These are phyloP conservation scores for Astrephomene gubernaculifera DNA, from an alignment of 139 green algal species.

Conservation along the genomic window DNA sequence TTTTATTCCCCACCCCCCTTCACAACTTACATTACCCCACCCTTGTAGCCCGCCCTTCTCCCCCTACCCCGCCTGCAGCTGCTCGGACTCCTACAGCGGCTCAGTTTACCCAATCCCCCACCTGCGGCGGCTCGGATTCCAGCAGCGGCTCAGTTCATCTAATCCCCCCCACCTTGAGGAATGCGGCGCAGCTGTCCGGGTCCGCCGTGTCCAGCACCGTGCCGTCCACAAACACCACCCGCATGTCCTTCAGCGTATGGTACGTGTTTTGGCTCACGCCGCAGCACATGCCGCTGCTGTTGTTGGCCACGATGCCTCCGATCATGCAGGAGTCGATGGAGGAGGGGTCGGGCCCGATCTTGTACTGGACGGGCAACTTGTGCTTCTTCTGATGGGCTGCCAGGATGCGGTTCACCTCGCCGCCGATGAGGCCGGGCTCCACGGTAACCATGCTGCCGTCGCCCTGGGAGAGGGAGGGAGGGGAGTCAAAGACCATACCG, in stretches of 20 bases:
- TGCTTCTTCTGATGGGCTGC: conserved; percentile 79
- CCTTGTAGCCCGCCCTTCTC: no score
- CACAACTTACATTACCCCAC: no score
- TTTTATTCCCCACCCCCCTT: no score
- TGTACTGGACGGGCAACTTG: conserved; percentile 92
- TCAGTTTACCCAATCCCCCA: no score
- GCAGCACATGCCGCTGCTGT: conserved; percentile 98
- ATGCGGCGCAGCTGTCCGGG: conserved; percentile 71
- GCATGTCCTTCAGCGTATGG: conserved; percentile 96
- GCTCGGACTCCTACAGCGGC: no score
- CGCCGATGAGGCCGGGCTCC: conserved; percentile 95
- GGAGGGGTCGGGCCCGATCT: conserved; percentile 97
- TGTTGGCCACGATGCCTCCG: conserved; percentile 97
- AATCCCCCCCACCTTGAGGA: conserved; percentile 78
- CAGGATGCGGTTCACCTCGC: conserved; percentile 95
- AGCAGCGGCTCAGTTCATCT: no score
- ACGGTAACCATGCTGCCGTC: conserved; percentile 94
- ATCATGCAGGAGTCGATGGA: conserved; percentile 94
- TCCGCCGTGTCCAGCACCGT: conserved; percentile 96
- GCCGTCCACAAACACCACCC: conserved; percentile 94
- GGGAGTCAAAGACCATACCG: no score
- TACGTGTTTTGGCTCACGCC: conserved; percentile 96
- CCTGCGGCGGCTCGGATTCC: no score
- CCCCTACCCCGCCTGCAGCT: no score
- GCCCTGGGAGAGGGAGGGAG: conserved; percentile 70